Percentiles rank a stretch among this genome's conserved stretches.
These are phyloP conservation scores for Cercospora sp. DNA, from an alignment of 2,329 filamentous ascomycete species.

Conservation along the genomic window DNA sequence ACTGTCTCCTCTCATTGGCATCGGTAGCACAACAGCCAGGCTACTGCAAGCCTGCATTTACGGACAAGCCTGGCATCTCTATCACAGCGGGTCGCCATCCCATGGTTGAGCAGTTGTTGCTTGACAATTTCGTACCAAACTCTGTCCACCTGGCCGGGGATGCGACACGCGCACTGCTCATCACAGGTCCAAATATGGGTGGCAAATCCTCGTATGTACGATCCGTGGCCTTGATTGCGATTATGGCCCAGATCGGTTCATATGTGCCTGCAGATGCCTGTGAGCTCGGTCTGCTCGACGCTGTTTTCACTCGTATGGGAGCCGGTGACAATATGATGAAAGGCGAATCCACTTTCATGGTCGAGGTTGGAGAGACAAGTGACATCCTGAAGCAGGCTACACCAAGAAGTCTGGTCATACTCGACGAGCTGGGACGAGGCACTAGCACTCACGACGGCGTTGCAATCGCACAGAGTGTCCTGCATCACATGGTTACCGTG, in stretches of 20 bases:
- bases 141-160: conserved; percentile 70
- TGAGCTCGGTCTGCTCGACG: conserved; percentile 78
- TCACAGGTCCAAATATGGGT: conserved; percentile 98
- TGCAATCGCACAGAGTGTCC: conserved; percentile 88
- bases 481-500: conserved; percentile 77
- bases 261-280: conserved; percentile 82
- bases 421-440: conserved; percentile 91
- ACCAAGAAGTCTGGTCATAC: conserved; percentile 78
- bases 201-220: conserved; percentile 98
- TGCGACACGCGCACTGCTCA: conserved; percentile 70
- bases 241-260: conserved; percentile 92
- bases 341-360: conserved; percentile 96
- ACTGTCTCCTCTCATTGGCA: conserved; percentile 85
- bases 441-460: conserved; percentile 95
- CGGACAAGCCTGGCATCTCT: conserved; percentile 65
- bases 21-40: conserved; percentile 81
- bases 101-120: conserved; percentile 88
- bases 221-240: conserved; percentile 82
- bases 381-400: conserved; percentile 89
- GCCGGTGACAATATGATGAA: conserved; percentile 95
- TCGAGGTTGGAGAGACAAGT: conserved; percentile 89
- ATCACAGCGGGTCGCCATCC: conserved; percentile 81
- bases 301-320: conserved; percentile 93
- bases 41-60: conserved; percentile 76
- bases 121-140: conserved; percentile 89